Base-by-base conservation (phyloP, 352 stramenopile species). In the Globisporangium cederbergense region DNA sequence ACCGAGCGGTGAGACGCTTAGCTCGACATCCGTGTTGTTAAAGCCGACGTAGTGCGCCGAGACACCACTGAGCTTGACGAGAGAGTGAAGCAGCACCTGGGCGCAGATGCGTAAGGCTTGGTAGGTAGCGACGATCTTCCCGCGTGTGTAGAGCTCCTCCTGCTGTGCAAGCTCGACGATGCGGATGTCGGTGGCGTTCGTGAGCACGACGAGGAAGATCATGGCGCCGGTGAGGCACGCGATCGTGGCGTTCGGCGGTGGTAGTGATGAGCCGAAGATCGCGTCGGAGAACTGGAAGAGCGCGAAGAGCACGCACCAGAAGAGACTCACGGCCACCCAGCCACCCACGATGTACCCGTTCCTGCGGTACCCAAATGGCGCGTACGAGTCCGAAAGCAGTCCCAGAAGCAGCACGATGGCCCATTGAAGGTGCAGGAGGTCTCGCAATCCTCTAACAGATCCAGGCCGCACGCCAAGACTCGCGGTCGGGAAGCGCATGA, bases 331-430 rank as follows among this genome's bases (percentile, higher is more conserved):
- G 36, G 70, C 18, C 16, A 55, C 50, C 75, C 75, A 88, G 34
- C 84, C 89, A 16, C 83, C 30, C 20, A 89, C 56, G 61, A 95
- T 89, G 68, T 91, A 95, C 9, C 83, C 74, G 64, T 91, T 93
- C 40, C 86, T 71, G 4, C 76, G 81, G 10, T 67, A 68, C 3
- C 71, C 25, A 18, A 64, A 56, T 2, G 71, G 68, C 1, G 74
- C 68, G 49, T 67, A 70, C 18, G 68, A 60, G 62, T 81, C 74
- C 1, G 74, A 81, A 45, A 73, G 20, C 2, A 77, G 20, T 9
- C 74, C 74, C 2, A 81, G 66, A 3, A 73, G 20, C 18, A 78
- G 53, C 49, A 76, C 74, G 16, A 73, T 61, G 20, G 57, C 58
- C 74, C 74, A 81, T 59, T 76, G 60, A 11, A 81, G 64, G 9